phyloP scores from a whole-genome alignment of 768 basidiomycete species.

The Xerocomus spinulosus region DNA sequence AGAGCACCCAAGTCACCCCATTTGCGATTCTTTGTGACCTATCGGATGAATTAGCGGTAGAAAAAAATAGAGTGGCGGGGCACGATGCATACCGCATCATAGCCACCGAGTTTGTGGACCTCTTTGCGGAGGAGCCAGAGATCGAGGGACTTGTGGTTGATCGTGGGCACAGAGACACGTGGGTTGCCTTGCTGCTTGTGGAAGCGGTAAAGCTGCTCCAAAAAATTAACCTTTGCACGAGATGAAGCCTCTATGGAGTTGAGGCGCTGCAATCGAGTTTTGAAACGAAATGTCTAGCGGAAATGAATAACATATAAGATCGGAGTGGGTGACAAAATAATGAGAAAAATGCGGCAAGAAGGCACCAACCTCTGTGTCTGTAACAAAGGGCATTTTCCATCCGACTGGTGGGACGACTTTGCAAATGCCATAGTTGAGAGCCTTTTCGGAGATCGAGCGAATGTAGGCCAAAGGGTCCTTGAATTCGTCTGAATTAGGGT shows the following conservation, averaged over 20 bases:
- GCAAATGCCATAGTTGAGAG: slow-evolving; percentile 81
- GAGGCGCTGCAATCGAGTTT: slow-evolving; percentile 88
- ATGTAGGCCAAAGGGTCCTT: slow-evolving; percentile 94
- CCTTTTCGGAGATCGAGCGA: slow-evolving; percentile 67
- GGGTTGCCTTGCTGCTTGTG: slow-evolving; percentile 94
- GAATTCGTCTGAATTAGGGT: slow-evolving; percentile 88
- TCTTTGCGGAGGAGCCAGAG: slow-evolving; percentile 91
- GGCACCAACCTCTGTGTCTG: slow-evolving; percentile 80
- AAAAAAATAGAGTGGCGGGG: slow-evolving; percentile 14
- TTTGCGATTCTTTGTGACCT: slow-evolving; percentile 81
- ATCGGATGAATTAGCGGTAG: slow-evolving; percentile 22
- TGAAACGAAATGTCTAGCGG: slow-evolving; percentile 80
- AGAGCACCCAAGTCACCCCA: slow-evolving; percentile 85
- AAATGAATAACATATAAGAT: slow-evolving; percentile 25
- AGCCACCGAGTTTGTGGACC: slow-evolving; percentile 85
- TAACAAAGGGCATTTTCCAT: slow-evolving; percentile 96
- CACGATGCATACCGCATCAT: slow-evolving; percentile 63
- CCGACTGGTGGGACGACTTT: slow-evolving; percentile 91
- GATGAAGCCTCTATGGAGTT: slow-evolving; percentile 98
- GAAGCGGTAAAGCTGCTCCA: slow-evolving; percentile 94
- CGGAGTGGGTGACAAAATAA: slow-evolving; percentile 11
- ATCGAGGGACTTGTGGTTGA: slow-evolving; percentile 90
- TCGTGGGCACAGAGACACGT: slow-evolving; percentile 87
- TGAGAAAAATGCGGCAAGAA: slow-evolving; percentile 23
- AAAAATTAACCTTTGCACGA: slow-evolving; percentile 92